Conservation (phyloP, 495 filamentous ascomycete genomes). For the Talaromyces liani region DNA sequence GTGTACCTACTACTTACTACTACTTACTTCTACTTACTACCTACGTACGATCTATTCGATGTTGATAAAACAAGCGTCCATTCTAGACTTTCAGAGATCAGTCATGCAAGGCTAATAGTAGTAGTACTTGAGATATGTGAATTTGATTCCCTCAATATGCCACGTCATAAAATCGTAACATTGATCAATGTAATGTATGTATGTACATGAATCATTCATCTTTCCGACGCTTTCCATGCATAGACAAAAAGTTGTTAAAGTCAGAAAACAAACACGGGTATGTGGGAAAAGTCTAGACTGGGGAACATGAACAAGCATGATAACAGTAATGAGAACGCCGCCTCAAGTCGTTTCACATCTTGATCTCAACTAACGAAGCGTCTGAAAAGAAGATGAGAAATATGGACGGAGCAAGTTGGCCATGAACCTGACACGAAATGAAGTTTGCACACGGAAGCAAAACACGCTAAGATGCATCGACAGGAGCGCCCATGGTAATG, state of each 20-base stretch:
- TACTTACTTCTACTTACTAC: not conserved
- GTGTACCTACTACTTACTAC: not conserved
- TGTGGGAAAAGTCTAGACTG: not conserved
- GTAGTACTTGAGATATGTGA: too few species aligned
- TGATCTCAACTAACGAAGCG: too few species aligned
- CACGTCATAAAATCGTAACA: not conserved
- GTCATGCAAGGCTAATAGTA: too few species aligned
- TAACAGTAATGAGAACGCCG: not conserved
- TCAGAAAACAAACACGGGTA: not conserved
- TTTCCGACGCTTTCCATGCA: not conserved
- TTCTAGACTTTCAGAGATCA: too few species aligned
- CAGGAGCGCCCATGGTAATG: not conserved
- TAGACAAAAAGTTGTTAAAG: not conserved
- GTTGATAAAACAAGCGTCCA: not conserved
- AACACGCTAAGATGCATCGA: not conserved
- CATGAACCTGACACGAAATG: not conserved
- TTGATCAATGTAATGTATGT: not conserved
- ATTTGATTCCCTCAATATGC: not conserved
- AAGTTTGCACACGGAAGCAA: not conserved
- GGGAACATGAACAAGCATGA: not conserved
- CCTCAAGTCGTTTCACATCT: too few species aligned
- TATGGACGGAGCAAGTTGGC: not conserved
- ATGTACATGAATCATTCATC: not conserved
- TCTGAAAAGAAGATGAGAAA: not conserved
- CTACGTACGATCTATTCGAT: not conserved